These are phyloP conservation scores for Venturia oleaginea DNA, from an alignment of 2,329 filamentous ascomycete species.

Conservation along the genomic window DNA sequence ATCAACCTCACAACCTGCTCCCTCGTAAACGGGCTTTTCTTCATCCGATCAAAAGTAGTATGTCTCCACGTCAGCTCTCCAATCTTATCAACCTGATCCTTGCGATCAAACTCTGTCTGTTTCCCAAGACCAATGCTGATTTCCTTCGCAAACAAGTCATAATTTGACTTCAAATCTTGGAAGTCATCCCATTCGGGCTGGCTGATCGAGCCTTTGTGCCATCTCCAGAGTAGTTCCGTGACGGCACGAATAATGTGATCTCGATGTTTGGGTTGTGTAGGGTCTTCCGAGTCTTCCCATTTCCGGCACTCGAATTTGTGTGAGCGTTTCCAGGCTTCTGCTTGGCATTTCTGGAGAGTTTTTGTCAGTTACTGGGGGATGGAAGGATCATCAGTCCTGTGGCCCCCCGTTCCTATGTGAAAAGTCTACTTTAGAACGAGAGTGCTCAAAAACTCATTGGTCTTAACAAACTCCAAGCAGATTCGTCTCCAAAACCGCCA, in stretches of 20 bases:
- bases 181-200: conserved; percentile 36
- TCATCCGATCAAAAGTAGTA: conserved; percentile 3
- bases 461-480: neutral
- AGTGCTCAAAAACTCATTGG: neutral
- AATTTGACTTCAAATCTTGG: conserved; percentile 37
- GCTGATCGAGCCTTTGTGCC: conserved; percentile 28
- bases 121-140: neutral
- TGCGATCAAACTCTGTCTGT: neutral
- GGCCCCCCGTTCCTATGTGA: neutral
- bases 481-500: neutral
- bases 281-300: conserved; percentile 32
- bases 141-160: conserved; percentile 24
- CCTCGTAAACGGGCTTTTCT: neutral
- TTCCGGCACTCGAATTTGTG: conserved; percentile 53
- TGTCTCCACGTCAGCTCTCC: neutral
- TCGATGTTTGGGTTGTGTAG: conserved; percentile 33
- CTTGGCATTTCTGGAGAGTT: conserved; percentile 46
- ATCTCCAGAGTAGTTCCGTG: conserved; percentile 43
- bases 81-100: neutral
- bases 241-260: conserved; percentile 48
- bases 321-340: conserved; percentile 47
- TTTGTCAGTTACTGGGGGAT: neutral
- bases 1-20: neutral
- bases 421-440: neutral
- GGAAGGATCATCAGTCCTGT: neutral